phyloP scores from a whole-genome alignment of 352 stramenopile species.

The Phytophthora constricta region DNA sequence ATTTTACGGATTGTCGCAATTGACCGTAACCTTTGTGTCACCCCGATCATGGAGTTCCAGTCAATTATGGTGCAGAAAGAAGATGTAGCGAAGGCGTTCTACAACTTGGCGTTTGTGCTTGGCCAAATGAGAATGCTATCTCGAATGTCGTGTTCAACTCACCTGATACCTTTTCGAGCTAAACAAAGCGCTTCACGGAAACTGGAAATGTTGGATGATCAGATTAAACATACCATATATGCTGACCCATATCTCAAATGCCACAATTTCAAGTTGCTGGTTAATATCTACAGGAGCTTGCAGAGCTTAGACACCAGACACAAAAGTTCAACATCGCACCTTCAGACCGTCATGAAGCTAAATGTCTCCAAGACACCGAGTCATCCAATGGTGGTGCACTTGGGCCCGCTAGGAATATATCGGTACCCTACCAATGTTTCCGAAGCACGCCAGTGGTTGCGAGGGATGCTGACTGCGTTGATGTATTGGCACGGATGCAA shows the following conservation, averaged over 20 bases:
- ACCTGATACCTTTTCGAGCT: slow-evolving; percentile 1
- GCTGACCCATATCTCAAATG: neutral
- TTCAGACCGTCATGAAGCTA: slow-evolving; percentile 13
- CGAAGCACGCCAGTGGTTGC: slow-evolving; percentile 27
- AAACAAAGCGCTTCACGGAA: neutral
- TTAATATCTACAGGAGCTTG: neutral
- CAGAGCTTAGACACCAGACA: neutral
- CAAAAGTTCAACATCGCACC: neutral
- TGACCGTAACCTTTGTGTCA: neutral
- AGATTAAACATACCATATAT: neutral
- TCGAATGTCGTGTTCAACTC: neutral
- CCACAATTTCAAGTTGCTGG: neutral
- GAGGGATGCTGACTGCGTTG: slow-evolving; percentile 26
- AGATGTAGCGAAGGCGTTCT: slow-evolving; percentile 15
- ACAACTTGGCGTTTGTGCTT: slow-evolving; percentile 26
- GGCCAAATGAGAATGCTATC: slow-evolving; percentile 10
- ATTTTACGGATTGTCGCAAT: slow-evolving; percentile 25
- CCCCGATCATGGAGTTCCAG: neutral
- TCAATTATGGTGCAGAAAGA: slow-evolving; percentile 10
- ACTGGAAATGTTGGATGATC: slow-evolving; percentile 9
- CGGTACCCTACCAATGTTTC: neutral
- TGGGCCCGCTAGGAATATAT: slow-evolving; percentile 1
- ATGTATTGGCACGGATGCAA: slow-evolving; percentile 25
- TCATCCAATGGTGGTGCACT: too few relatives aligned
- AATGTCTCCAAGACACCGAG: neutral